These are phyloP conservation scores for Phylloporus sp. DNA, from an alignment of 1,284 basidiomycete genomes.

Conservation along the genomic window DNA sequence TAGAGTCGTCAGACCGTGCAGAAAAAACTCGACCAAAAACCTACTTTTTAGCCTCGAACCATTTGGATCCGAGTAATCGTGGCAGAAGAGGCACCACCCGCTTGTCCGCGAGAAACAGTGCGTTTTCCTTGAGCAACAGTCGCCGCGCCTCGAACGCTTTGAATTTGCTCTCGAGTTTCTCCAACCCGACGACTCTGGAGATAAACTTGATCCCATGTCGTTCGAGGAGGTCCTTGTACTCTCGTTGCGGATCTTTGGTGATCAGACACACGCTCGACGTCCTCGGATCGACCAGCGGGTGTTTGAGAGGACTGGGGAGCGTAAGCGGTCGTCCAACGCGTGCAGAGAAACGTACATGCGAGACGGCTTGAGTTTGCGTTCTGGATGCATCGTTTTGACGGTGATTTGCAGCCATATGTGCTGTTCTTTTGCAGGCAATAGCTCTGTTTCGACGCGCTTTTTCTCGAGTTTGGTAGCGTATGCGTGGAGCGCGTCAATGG, in stretches of 20 bases:
- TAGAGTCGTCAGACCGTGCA: slow-evolving; percentile 40
- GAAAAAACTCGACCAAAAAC: slow-evolving; percentile 21
- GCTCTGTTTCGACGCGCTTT: slow-evolving; percentile 75
- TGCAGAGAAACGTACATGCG: slow-evolving; percentile 71
- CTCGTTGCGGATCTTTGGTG: slow-evolving; percentile 93
- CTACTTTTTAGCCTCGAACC: slow-evolving; percentile 95
- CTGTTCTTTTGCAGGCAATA: slow-evolving; percentile 83
- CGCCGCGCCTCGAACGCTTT: slow-evolving; percentile 91
- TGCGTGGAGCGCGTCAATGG: slow-evolving; percentile 77
- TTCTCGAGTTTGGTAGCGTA: slow-evolving; percentile 72
- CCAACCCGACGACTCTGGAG: slow-evolving; percentile 84
- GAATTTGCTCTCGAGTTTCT: slow-evolving; percentile 76
- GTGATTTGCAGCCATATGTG: slow-evolving; percentile 87
- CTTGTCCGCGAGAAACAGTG: slow-evolving; percentile 93
- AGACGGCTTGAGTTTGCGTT: slow-evolving; percentile 81
- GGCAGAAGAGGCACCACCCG: slow-evolving; percentile 89
- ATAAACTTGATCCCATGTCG: slow-evolving; percentile 86
- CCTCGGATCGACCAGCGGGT: slow-evolving; percentile 86
- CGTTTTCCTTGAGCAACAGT: slow-evolving; percentile 87
- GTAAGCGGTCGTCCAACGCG: slow-evolving; percentile 7
- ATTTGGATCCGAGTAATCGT: slow-evolving; percentile 86
- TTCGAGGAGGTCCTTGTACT: slow-evolving; percentile 93
- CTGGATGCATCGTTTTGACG: slow-evolving; percentile 81
- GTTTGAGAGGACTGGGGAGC: slow-evolving; percentile 70
- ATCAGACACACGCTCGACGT: slow-evolving; percentile 86